Conservation (phyloP, 345 rosid species). For the Iberis pinnata region DNA sequence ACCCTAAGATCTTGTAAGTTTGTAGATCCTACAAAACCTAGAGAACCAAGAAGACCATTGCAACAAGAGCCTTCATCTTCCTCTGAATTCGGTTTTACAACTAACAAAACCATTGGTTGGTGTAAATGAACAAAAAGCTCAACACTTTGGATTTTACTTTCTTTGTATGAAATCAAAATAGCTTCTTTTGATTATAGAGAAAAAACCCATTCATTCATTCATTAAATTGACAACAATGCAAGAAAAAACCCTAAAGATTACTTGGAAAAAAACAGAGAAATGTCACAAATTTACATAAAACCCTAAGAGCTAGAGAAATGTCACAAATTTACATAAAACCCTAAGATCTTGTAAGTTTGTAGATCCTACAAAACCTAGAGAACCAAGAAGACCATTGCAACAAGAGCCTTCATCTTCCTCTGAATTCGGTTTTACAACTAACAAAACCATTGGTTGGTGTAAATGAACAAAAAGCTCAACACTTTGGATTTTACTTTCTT, state of each 20-base stretch:
- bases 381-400: constrained; percentile 34
- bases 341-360: too few species aligned
- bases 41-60: constrained; percentile 41
- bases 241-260: too few species aligned
- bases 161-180: constrained; percentile 1
- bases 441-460: constrained; percentile 76
- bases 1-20: too few species aligned
- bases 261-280: too few species aligned
- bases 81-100: constrained; percentile 53
- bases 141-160: background rate
- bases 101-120: constrained; percentile 80
- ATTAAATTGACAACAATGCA: too few species aligned
- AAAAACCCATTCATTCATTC: too few species aligned
- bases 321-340: too few species aligned
- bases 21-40: constrained; percentile 81
- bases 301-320: too few species aligned
- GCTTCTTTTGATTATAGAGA: too few species aligned
- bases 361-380: constrained; percentile 81
- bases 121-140: constrained; percentile 40
- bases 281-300: too few species aligned
- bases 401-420: constrained; percentile 32
- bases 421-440: constrained; percentile 58
- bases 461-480: constrained; percentile 36
- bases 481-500: background rate
- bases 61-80: constrained; percentile 28